Evolutionary conservation across 768 basidiomycete species (phyloP), one percentile per base, ranked within the genome.

Genomic region (Kwoniella dejecticola): DNA sequence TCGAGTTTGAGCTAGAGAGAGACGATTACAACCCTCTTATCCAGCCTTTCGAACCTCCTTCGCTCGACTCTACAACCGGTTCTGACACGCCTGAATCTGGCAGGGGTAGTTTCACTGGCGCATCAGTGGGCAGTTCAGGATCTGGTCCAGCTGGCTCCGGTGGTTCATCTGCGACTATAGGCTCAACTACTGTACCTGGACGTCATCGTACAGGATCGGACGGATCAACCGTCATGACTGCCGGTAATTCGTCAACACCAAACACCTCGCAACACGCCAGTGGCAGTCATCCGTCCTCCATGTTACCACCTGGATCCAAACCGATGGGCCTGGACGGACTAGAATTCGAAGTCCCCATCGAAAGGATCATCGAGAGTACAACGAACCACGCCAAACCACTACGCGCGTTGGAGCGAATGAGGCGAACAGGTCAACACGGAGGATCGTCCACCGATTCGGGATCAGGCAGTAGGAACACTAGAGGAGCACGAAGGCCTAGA

Each of bases 1-100:
- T 91, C 76, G 90, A 92, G 73, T 88, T 91, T 64, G 90, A 92
- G 74, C 82, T 90, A 23, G 89, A 90, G 72, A 77, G 81, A 29
- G 90, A 91, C 72, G 65, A 69, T 0, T 77, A 86, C 70, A 91
- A 90, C 64, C 89, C 90, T 0, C 78, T 90, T 3, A 88, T 87
- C 72, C 85, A 85, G 8, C 79, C 82, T 41, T 69, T 76, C 56
- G 60, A 71, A 26, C 50, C 63, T 1, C 54, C 65, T 17, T 52
- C 48, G 11, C 1, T 52, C 1, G 41, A 55, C 12, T 47, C 50
- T 2, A 29, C 45, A 29, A 41, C 27, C 31, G 71, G 66, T 5
- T 23, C 60, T 8, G 55, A 64, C 4, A 68, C 71, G 15, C 70
- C 73, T 4, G 68, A 67, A 27, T 68, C 69, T 4, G 41, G 12